Base-by-base conservation (phyloP, 768 basidiomycete genomes). In the Omphalotus guepiniiformis region DNA sequence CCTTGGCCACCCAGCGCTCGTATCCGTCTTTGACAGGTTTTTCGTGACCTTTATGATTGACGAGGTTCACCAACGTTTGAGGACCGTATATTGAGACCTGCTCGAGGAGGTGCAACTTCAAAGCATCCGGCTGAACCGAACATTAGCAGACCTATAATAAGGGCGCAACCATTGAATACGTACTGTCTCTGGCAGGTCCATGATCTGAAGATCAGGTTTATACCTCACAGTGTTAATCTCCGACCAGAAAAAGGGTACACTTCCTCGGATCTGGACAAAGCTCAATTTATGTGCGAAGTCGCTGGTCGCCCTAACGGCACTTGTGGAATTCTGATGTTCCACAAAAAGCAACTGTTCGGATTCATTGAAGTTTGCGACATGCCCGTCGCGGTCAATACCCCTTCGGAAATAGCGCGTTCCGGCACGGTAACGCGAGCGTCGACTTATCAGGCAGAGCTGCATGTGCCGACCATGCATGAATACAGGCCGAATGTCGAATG, bases 361-460 rank as follows among this genome's bases (percentile, higher is more conserved):
- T 66, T 99, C 96, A 63, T 97, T 96, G 69, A 92, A 98, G 66
- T 99, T 99, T 48, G 93, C 92, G 34, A 90, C 89, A 62, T 97
- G 80, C 2, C 94, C 96, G 7, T 87, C 73, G 16, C 80, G 71
- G 63, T 98, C 93, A 55, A 99, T 76, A 4, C 96, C 96, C 39
- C 96, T 84, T 16, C 92, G 80, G 70, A 98, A 96, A 75, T 95
- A 98, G 41, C 96, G 89, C 12, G 96, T 97, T 4, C 96, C 96
- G 23, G 96, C 92, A 49, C 95, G 83, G 69, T 86, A 88, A 18
- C 96, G 88, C 9, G 92, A 94, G 43, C 94, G 88, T 23, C 96
- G 85, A 55, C 93, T 93, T 55, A 98, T 87, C 58, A 99, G 82
- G 56, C 81, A 83, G 54, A 98, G 74, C 38, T 88, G 82, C 60